A percentile compares a stretch with the other conserved stretches of the same genome.
Evolutionary conservation across 495 filamentous ascomycete genomes (phyloP).

Genomic region (Hypoxylon intermedium): DNA sequence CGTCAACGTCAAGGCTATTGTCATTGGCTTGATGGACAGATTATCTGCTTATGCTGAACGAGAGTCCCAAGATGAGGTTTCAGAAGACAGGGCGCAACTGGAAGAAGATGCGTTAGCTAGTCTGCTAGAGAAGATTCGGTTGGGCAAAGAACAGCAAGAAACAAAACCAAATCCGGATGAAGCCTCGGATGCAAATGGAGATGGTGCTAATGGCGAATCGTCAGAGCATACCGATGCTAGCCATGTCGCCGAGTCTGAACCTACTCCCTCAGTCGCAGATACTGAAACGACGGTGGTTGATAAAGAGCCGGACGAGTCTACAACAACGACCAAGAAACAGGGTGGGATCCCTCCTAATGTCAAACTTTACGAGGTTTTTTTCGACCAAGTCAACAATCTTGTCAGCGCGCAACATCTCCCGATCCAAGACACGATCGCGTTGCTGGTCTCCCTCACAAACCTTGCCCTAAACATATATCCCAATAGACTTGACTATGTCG

Average conservation of each 20-base stretch:
- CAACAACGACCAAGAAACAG: slow-evolving; percentile 60
- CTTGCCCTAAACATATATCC: slow-evolving; percentile 95
- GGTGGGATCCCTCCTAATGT: slow-evolving; percentile 80
- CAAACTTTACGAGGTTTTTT: slow-evolving; percentile 96
- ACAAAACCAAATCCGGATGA: slow-evolving; percentile 29
- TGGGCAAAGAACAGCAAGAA: slow-evolving; percentile 65
- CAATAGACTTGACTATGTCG: slow-evolving; percentile 89
- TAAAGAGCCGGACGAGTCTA: slow-evolving; percentile 41
- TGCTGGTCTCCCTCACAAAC: slow-evolving; percentile 90
- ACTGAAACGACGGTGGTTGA: slow-evolving; percentile 52
- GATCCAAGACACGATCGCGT: slow-evolving; percentile 92
- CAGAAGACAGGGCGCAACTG: slow-evolving; percentile 72
- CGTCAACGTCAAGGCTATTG: slow-evolving; percentile 97
- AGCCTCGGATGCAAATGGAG: slow-evolving; percentile 42
- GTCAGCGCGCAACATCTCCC: slow-evolving; percentile 88
- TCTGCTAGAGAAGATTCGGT: slow-evolving; percentile 76
- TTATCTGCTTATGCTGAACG: slow-evolving; percentile 89
- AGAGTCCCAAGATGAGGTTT: slow-evolving; percentile 75
- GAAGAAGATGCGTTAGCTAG: slow-evolving; percentile 84
- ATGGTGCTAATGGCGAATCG: slow-evolving; percentile 39
- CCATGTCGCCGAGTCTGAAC: slow-evolving; percentile 43
- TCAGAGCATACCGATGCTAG: slow-evolving; percentile 45
- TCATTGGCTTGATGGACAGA: slow-evolving; percentile 97
- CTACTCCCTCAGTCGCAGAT: slow-evolving; percentile 50
- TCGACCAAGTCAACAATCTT: slow-evolving; percentile 91